A percentile compares a stretch with the other conserved stretches of the same genome.
Conservation (phyloP, 805 yeast genomes). For the Saccharomycopsis capsularis region DNA sequence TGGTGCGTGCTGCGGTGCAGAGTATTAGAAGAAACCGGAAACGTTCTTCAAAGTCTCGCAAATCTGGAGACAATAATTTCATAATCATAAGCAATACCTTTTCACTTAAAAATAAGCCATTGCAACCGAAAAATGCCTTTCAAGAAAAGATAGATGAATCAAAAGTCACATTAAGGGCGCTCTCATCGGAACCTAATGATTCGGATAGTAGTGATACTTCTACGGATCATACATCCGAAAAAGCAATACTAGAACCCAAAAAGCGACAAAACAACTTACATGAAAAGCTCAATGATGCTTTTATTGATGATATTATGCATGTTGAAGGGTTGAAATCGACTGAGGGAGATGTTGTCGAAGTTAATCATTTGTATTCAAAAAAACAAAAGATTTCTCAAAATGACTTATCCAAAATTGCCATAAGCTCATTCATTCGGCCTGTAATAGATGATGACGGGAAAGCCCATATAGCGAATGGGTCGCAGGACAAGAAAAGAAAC, state of each 20-base stretch:
- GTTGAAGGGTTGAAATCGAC: not conserved
- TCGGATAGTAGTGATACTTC: not conserved
- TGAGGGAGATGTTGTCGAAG: not conserved
- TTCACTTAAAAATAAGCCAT: not conserved
- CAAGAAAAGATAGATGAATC: too few relatives aligned
- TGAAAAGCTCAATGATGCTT: not conserved
- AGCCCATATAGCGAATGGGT: too few relatives aligned
- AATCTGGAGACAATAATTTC: not conserved
- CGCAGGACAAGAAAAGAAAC: too few relatives aligned
- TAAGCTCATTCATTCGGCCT: slow-evolving; percentile 13
- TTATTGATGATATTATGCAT: slow-evolving; percentile 14
- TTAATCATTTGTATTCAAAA: slow-evolving; percentile 2
- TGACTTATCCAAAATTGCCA: slow-evolving; percentile 14
- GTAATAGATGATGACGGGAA: not conserved
- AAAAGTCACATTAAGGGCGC: too few relatives aligned
- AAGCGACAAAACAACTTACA: not conserved
- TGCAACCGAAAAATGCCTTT: too few relatives aligned
- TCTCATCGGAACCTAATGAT: too few relatives aligned
- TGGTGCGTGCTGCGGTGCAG: slow-evolving; percentile 91
- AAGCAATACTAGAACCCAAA: not conserved
- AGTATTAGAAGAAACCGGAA: slow-evolving; percentile 85
- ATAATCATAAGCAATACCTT: slow-evolving; percentile 3
- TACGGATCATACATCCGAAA: not conserved
- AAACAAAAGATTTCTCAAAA: slow-evolving; percentile 3
- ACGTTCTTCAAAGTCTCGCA: slow-evolving; percentile 33